Evolutionary conservation across 495 filamentous ascomycete genomes (phyloP).

Genomic region (Jackrogersella multiformis): DNA sequence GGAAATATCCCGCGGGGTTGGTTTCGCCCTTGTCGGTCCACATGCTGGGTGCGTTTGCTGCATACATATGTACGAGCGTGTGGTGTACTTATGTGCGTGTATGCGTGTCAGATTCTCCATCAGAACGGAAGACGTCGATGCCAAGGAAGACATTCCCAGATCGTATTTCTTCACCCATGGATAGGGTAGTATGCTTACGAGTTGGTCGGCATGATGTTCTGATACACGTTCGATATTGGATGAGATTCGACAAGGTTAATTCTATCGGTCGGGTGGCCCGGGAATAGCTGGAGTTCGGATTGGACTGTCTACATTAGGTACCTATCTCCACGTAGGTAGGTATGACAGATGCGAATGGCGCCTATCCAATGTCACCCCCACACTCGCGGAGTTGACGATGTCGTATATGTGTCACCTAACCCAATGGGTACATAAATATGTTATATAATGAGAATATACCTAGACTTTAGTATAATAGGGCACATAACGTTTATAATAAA

Average conservation of each 20-base stretch:
- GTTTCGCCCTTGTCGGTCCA: constrained; percentile 1
- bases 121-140: constrained; percentile 1
- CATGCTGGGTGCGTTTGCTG: not conserved
- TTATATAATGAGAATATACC: no score
- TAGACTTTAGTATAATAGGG: no score
- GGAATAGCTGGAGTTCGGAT: constrained; percentile 24
- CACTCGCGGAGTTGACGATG: constrained; percentile 10
- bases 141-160: not conserved
- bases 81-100: not conserved
- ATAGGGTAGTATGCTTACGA: not conserved
- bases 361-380: constrained; percentile 3
- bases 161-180: not conserved
- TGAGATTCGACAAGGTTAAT: no score
- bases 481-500: no score
- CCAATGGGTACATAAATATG: no score
- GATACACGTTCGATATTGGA: not conserved
- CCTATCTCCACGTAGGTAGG: no score
- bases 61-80: not conserved
- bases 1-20: constrained; percentile 9
- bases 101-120: constrained; percentile 20
- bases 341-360: not conserved
- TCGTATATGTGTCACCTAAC: not conserved
- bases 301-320: not conserved
- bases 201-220: not conserved
- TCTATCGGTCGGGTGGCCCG: not conserved